Base-by-base conservation (phyloP, 805 yeast genomes). In the Suhomyces faveliae region DNA sequence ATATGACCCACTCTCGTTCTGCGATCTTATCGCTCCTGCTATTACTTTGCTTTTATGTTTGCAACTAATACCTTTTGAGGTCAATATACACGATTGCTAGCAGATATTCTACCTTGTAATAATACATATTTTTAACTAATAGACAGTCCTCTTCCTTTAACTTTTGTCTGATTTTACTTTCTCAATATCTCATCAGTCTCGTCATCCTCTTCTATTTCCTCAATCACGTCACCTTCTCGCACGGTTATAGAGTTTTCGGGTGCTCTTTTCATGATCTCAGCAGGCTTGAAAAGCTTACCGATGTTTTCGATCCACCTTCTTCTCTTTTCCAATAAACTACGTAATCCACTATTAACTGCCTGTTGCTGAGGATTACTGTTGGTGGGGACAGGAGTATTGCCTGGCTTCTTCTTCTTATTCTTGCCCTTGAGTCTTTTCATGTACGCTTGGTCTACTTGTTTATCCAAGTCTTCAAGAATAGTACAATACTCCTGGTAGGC, bases 371-470 rank as follows among this genome's bases (percentile, higher is more conserved):
- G 67, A 5, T 70, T 64, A 37, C 25, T 37, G 24, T 58, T 60
- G n/a, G 57, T 51, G 35, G 55, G 27, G 4, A 33, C 21, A 5
- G 35, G 25, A 40, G 61, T 47, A 41, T 57, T 46, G 20, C 38
- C 43, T 25, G 67, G 71, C 68, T 83, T 84, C 68, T 82, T 82
- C 55, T 80, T 74, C 61, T 80, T 81, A 59, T 78, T 86, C 48
- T 89, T 84, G 6, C 83, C 89, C 57, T 90, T 82, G 47, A 87
- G 78, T 50, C 97, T 75, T 64, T 90, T 87, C 53, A 87, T 70
- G 62, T 91, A 94, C 17, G 96, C 91, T 64, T 89, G 97, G 63
- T 94, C 99, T 30, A 94, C 91, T 67, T 94, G 99, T 64, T 92
- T 94, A 64, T 94, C 97, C 55, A 94, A 74, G 62, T 94, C 98